Percentiles rank a stretch among this genome's conserved stretches.
Evolutionary conservation across 176 grass and related monocot genomes (phyloP).

Genomic region (Oryza australiensis): DNA sequence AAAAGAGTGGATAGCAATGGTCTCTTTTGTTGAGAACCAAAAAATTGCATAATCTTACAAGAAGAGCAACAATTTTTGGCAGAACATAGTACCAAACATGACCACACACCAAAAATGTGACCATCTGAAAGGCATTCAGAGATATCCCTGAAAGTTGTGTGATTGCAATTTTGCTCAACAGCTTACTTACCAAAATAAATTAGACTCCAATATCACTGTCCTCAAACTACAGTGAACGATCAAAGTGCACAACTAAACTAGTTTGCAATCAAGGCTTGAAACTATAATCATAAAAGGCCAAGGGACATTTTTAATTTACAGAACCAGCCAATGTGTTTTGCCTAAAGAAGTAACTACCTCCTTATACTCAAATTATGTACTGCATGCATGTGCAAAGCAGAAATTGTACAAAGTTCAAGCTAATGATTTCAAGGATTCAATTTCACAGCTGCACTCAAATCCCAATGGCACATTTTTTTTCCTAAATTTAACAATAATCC

Average conservation of each 20-base stretch:
- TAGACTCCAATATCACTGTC: neutral
- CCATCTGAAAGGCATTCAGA: neutral
- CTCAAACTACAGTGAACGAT: neutral
- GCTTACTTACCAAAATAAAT: neutral
- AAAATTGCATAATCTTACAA: neutral
- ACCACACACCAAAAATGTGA: neutral
- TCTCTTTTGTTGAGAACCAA: neutral
- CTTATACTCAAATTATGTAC: neutral
- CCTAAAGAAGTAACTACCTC: neutral
- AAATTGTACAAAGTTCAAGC: neutral
- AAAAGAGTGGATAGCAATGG: neutral
- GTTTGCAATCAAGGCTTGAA: neutral
- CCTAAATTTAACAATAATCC: neutral
- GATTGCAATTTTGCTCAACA: neutral
- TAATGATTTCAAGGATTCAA: neutral
- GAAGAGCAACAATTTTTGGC: neutral
- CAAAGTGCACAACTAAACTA: neutral
- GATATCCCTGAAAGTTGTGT: conserved; percentile 9
- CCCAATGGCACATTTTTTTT: neutral
- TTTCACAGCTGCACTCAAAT: neutral
- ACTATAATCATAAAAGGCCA: neutral
- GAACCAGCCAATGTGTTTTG: conserved; percentile 10
- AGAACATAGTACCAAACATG: neutral
- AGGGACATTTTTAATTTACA: neutral
- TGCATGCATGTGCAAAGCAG: conserved; percentile 13